A percentile compares a stretch with the other conserved stretches of the same genome.
Conservation (phyloP, 192 early-diverging fungal species). For the Coemansia sp. region DNA sequence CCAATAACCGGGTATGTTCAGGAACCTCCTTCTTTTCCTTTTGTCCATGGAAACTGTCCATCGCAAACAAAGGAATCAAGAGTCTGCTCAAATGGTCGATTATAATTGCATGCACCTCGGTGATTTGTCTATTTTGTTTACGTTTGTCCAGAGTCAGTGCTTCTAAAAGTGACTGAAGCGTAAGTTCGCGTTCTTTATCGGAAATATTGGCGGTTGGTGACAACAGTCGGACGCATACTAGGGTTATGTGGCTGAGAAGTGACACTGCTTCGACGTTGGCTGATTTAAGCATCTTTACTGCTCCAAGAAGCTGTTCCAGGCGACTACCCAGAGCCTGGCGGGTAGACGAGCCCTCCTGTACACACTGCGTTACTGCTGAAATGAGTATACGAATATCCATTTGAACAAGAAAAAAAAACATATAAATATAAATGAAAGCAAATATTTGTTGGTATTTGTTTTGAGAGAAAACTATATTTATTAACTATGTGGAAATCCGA, state of each 20-base stretch:
- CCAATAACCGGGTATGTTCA: conserved; percentile 27
- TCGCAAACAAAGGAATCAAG: conserved; percentile 16
- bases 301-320: conserved; percentile 14
- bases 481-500: too few relatives aligned
- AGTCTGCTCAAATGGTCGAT: conserved; percentile 38
- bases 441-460: too few relatives aligned
- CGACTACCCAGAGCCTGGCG: conserved; percentile 8
- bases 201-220: conserved; percentile 8
- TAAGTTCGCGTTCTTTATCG: conserved; percentile 34
- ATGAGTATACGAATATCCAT: conserved; percentile 33
- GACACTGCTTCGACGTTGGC: conserved; percentile 27
- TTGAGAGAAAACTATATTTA: too few relatives aligned
- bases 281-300: conserved; percentile 8
- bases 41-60: not conserved
- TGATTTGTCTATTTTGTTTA: conserved; percentile 7
- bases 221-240: conserved; percentile 21
- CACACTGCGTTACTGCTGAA: conserved; percentile 12
- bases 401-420: too few relatives aligned
- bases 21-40: not conserved
- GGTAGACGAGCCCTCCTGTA: conserved; percentile 12
- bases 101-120: conserved; percentile 27
- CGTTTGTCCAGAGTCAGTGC: conserved; percentile 19
- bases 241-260: conserved; percentile 29
- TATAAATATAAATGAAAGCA: too few relatives aligned
- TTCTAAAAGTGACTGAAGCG: conserved; percentile 15